Evolutionary conservation across 2,329 filamentous ascomycete species (phyloP).

Genomic region (Nigrograna mackinnonii): DNA sequence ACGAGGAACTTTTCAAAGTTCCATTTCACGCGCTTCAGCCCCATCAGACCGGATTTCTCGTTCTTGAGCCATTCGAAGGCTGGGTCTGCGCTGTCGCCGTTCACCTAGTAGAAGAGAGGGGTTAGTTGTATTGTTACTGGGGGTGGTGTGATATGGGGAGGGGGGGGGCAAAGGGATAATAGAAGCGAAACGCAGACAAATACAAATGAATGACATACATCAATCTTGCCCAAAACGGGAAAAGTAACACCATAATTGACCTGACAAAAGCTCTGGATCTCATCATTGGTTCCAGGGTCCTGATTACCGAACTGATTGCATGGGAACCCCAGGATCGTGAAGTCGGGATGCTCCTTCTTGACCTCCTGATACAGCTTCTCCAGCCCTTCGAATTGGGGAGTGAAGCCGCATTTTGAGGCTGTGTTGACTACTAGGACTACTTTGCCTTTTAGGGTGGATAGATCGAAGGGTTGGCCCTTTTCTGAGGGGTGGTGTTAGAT

Average conservation of each 20-base stretch:
- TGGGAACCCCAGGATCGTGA: conserved; percentile 91
- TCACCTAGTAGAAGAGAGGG: too few relatives aligned
- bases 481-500: conserved; percentile 53
- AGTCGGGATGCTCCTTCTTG: conserved; percentile 70
- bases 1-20: conserved; percentile 99
- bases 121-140: too few relatives aligned
- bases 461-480: conserved; percentile 71
- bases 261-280: conserved; percentile 75
- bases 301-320: conserved; percentile 97
- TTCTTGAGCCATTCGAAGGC: conserved; percentile 76
- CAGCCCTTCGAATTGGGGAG: conserved; percentile 88
- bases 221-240: conserved; percentile 87
- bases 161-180: not conserved
- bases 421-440: conserved; percentile 97
- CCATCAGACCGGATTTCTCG: conserved; percentile 79
- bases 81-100: conserved; percentile 79
- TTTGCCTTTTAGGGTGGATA: conserved; percentile 80
- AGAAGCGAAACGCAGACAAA: conserved; percentile 4
- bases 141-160: too few relatives aligned
- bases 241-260: conserved; percentile 93
- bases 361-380: conserved; percentile 82
- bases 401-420: conserved; percentile 98
- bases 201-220: conserved; percentile 43
- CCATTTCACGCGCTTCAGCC: conserved; percentile 94
- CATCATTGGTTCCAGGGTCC: conserved; percentile 75